Conservation (phyloP, 2,329 filamentous ascomycete genomes). For the Penicillium sp. region DNA sequence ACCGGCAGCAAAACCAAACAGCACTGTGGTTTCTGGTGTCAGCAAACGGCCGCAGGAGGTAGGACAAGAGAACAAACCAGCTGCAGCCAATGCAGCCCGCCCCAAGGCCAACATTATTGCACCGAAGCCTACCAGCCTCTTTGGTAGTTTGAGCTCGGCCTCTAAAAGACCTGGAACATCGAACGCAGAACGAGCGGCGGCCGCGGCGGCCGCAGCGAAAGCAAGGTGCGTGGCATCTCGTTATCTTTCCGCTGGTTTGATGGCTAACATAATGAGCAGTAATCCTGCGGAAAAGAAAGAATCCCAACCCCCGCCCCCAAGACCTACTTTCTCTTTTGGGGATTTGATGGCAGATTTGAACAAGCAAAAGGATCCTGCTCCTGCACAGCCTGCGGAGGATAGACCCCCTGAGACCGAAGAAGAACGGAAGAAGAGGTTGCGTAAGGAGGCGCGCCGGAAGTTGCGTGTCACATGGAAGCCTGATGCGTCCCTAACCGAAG, state of each 20-base stretch:
- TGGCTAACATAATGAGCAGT: too few relatives aligned
- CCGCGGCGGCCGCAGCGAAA: constrained; percentile 33
- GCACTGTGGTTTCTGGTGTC: too few relatives aligned
- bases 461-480: constrained; percentile 55
- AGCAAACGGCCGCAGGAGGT: too few relatives aligned
- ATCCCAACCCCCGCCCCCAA: constrained; percentile 27
- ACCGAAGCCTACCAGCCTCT: constrained; percentile 40
- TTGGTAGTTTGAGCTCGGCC: constrained; percentile 41
- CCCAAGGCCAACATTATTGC: constrained; percentile 34
- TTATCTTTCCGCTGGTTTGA: too few relatives aligned
- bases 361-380: constrained; percentile 47
- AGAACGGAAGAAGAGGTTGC: constrained; percentile 50
- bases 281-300: constrained; percentile 33
- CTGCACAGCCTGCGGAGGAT: constrained; percentile 47
- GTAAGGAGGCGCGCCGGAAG: constrained; percentile 54
- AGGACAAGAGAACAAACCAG: too few relatives aligned
- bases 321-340: constrained; percentile 42
- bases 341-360: constrained; percentile 43
- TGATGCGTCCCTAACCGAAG: constrained; percentile 48
- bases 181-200: constrained; percentile 42
- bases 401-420: constrained; percentile 51
- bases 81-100: too few relatives aligned
- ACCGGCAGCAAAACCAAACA: too few relatives aligned
- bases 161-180: constrained; percentile 45
- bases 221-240: constrained; percentile 24